Conservation (phyloP, 1,139 yeast species). For the Wickerhamomyces sp. region DNA sequence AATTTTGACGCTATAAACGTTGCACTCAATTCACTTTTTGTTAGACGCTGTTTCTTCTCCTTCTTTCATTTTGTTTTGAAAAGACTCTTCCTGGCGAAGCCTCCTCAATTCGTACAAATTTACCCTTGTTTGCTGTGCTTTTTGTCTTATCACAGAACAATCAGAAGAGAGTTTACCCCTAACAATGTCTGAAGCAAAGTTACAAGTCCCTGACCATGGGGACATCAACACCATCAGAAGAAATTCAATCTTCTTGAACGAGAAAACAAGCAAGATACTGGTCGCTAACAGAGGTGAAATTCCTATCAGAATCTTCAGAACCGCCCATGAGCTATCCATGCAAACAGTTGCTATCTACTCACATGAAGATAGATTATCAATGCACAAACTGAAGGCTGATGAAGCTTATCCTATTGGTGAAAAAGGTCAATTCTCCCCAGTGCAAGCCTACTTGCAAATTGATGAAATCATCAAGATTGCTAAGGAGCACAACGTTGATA, state of each 20-base stretch:
- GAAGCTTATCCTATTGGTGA: conserved; percentile 91
- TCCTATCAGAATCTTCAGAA: conserved; percentile 85
- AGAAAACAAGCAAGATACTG: conserved; percentile 60
- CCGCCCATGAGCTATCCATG: conserved; percentile 97
- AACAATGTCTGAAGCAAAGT: conserved; percentile 5
- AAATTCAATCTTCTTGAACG: conserved; percentile 39
- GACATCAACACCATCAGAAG: conserved; percentile 51
- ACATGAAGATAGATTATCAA: conserved; percentile 90
- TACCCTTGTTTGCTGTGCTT: not conserved
- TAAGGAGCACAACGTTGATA: conserved; percentile 78
- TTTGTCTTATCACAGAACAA: not conserved
- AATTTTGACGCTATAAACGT: not conserved
- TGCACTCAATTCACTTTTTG: not conserved
- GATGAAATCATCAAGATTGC: conserved; percentile 95
- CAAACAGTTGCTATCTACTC: conserved; percentile 97
- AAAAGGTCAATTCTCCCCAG: conserved; percentile 89
- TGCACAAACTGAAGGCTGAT: conserved; percentile 92
- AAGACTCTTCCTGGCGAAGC: not conserved
- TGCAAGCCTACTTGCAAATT: conserved; percentile 91
- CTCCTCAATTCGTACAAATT: not conserved
- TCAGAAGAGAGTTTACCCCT: conserved; percentile 1
- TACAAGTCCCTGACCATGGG: conserved; percentile 20
- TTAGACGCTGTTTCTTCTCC: not conserved
- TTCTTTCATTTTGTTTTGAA: not conserved
- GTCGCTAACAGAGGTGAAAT: conserved; percentile 98